Percentiles rank a stretch among this genome's conserved stretches.
Evolutionary conservation across 768 basidiomycete genomes (phyloP).

Genomic region (Xerocomus potaroensis): DNA sequence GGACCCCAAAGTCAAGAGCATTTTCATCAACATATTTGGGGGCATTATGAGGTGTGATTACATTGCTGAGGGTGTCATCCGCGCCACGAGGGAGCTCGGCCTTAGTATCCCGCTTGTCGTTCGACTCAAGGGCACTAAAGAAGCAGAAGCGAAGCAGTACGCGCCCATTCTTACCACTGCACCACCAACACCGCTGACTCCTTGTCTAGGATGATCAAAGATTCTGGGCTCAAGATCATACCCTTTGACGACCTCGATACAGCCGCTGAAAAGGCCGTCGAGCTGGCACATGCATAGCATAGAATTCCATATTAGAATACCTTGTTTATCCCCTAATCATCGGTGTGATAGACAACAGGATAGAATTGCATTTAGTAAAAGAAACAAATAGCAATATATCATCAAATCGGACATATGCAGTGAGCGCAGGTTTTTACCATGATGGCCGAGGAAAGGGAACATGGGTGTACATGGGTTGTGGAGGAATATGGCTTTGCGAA

Average conservation of each 20-base stretch:
- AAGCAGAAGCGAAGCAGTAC: conserved; percentile 90
- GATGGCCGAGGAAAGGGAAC: conserved; percentile 27
- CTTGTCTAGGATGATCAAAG: conserved; percentile 75
- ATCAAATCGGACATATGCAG: conserved; percentile 19
- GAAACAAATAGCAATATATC: conserved; percentile 33
- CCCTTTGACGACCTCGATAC: conserved; percentile 92
- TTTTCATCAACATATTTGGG: conserved; percentile 98
- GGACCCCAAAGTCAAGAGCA: conserved; percentile 93
- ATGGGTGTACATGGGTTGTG: conserved; percentile 30
- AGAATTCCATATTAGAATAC: conserved; percentile 17
- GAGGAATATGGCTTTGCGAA: conserved; percentile 22
- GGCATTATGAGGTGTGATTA: conserved; percentile 99
- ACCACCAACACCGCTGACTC: conserved; percentile 1
- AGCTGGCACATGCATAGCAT: conserved; percentile 52
- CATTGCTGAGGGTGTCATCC: conserved; percentile 97
- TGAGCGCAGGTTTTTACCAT: conserved; percentile 24
- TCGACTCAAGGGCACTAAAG: conserved; percentile 95
- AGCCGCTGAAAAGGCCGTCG: conserved; percentile 77
- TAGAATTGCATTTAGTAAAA: conserved; percentile 24
- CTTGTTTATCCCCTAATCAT: conserved; percentile 17
- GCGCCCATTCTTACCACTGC: conserved; percentile 27
- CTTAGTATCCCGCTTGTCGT: conserved; percentile 88
- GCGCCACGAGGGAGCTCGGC: conserved; percentile 88
- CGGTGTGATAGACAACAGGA: conserved; percentile 8
- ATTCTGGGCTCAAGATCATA: conserved; percentile 90